Evolutionary conservation across 2,329 filamentous ascomycete species (phyloP).

Genomic region (Ophiocordyceps sinensis): DNA sequence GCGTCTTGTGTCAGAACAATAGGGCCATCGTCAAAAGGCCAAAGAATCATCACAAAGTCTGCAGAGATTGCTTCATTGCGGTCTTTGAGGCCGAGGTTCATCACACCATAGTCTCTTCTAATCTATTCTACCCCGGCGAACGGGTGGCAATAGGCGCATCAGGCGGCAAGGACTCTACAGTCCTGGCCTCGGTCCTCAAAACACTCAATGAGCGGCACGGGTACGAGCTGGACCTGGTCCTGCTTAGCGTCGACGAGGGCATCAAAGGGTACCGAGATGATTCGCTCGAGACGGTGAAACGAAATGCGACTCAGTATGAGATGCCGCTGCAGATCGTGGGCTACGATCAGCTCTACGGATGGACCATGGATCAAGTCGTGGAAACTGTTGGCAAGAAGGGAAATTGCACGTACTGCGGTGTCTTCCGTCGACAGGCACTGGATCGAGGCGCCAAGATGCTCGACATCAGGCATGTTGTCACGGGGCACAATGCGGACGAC

Average conservation of each 20-base stretch:
- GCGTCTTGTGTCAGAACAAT: constrained; percentile 59
- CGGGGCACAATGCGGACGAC: constrained; percentile 94
- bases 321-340: constrained; percentile 88
- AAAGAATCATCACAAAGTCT: constrained; percentile 90
- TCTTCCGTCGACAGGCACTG: constrained; percentile 85
- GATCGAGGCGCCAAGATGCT: constrained; percentile 83
- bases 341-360: constrained; percentile 88
- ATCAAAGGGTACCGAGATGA: constrained; percentile 97
- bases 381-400: constrained; percentile 94
- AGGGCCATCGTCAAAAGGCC: constrained; percentile 84
- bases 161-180: constrained; percentile 94
- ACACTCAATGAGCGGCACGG: constrained; percentile 81
- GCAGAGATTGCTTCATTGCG: constrained; percentile 71
- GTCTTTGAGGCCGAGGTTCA: constrained; percentile 91
- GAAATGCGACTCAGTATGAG: constrained; percentile 79
- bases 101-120: constrained; percentile 70
- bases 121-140: constrained; percentile 74
- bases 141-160: constrained; percentile 88
- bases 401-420: constrained; percentile 97
- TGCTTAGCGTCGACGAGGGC: constrained; percentile 90
- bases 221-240: constrained; percentile 72
- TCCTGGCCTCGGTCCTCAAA: constrained; percentile 86
- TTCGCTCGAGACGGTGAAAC: constrained; percentile 88
- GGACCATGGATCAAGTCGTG: constrained; percentile 99
- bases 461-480: constrained; percentile 84